Evolutionary conservation across 1,284 basidiomycete species (phyloP).

Genomic region (Kwoniella shivajii): DNA sequence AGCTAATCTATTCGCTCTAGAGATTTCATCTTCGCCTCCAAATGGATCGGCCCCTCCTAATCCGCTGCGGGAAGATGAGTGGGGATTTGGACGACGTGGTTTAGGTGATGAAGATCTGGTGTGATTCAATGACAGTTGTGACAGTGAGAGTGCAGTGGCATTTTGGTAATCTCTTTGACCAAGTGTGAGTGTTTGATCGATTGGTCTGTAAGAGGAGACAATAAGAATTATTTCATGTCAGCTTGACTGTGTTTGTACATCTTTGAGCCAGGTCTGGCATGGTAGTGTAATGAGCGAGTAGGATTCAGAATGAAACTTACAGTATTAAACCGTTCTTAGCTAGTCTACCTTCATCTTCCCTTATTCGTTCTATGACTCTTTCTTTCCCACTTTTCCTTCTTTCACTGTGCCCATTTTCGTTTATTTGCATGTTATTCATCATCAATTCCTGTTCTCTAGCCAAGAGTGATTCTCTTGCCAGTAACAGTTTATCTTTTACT

Average conservation of each 20-base stretch:
- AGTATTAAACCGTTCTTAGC: slow-evolving; percentile 31
- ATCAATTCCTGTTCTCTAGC: slow-evolving; percentile 45
- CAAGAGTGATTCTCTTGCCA: slow-evolving; percentile 31
- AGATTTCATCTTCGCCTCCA: slow-evolving; percentile 30
- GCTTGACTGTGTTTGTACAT: too few species aligned
- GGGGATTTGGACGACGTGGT: slow-evolving; percentile 1
- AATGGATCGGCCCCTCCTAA: not conserved
- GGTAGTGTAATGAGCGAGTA: too few species aligned
- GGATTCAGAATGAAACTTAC: too few species aligned
- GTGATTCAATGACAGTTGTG: slow-evolving; percentile 22
- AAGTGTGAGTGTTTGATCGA: slow-evolving; percentile 36
- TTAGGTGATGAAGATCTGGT: slow-evolving; percentile 18
- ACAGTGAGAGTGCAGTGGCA: slow-evolving; percentile 31
- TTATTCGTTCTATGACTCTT: slow-evolving; percentile 40
- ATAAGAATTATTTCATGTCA: not conserved
- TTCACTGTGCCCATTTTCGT: slow-evolving; percentile 2
- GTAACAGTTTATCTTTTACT: slow-evolving; percentile 36
- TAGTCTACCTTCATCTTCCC: slow-evolving; percentile 26
- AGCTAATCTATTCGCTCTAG: slow-evolving; percentile 31
- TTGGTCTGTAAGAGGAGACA: slow-evolving; percentile 30
- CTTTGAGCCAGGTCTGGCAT: too few species aligned
- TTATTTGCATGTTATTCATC: slow-evolving; percentile 9
- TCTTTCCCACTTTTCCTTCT: slow-evolving; percentile 34
- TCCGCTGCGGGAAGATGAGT: not conserved
- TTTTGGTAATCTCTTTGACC: slow-evolving; percentile 44